A percentile compares a stretch with the other conserved stretches of the same genome.
phyloP scores from a whole-genome alignment of 441 rosid genomes.

The Erysimum cheiri region DNA sequence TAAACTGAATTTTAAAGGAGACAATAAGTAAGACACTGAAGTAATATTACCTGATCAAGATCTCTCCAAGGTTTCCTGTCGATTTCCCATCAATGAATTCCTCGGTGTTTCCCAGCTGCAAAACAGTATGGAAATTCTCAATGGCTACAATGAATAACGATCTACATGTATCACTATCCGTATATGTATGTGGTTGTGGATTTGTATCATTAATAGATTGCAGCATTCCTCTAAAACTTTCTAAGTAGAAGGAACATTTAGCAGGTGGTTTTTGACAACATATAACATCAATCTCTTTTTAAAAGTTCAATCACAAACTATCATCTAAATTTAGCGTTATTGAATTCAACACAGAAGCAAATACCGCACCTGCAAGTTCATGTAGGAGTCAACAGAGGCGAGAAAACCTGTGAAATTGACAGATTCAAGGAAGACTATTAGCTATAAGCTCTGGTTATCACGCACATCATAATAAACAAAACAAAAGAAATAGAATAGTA shows the following conservation, averaged over 20 bases:
- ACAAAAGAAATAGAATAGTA: not conserved
- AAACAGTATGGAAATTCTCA: constrained; percentile 14
- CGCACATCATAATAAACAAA: not conserved
- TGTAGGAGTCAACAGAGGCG: constrained; percentile 96
- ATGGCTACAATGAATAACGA: not conserved
- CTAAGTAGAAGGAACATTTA: not conserved
- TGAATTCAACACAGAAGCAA: constrained; percentile 1
- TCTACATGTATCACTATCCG: not conserved
- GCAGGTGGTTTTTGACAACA: not conserved
- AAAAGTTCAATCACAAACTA: not conserved
- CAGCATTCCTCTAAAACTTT: not conserved
- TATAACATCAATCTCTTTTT: not conserved
- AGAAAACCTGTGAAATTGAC: constrained; percentile 65
- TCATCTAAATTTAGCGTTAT: not conserved
- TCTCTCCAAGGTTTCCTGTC: constrained; percentile 88
- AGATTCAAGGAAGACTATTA: constrained; percentile 6
- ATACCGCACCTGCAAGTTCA: constrained; percentile 82
- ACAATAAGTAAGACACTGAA: not conserved
- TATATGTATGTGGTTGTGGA: not conserved
- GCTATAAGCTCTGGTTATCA: not conserved
- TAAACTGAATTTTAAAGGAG: not conserved
- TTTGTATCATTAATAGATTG: not conserved
- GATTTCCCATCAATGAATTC: constrained; percentile 85
- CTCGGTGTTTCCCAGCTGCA: constrained; percentile 87
- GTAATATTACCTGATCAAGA: constrained; percentile 70